These are phyloP conservation scores for Hebeloma cylindrosporum DNA, from an alignment of 768 basidiomycete genomes.

Conservation along the genomic window DNA sequence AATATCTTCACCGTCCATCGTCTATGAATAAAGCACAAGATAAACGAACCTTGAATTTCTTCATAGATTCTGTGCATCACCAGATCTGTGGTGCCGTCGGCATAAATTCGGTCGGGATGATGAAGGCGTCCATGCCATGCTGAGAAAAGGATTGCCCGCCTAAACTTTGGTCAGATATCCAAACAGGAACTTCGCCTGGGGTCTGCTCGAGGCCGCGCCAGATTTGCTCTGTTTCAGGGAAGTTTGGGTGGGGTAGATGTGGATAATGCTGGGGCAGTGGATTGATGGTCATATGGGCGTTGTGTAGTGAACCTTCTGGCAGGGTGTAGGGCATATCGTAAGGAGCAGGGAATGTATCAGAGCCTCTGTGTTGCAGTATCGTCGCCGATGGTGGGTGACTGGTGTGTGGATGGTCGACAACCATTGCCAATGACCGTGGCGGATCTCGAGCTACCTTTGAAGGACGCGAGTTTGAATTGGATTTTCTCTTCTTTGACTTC, in stretches of 20 bases:
- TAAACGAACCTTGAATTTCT: neutral
- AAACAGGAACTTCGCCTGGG: constrained; percentile 73
- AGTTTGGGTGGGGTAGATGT: constrained; percentile 26
- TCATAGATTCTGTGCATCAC: constrained; percentile 47
- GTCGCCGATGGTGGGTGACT: constrained; percentile 25
- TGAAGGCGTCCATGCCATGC: constrained; percentile 83
- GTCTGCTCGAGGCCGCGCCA: constrained; percentile 76
- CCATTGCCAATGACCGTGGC: constrained; percentile 48
- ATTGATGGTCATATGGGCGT: constrained; percentile 19
- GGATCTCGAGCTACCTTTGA: constrained; percentile 58
- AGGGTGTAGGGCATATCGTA: constrained; percentile 44
- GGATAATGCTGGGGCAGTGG: constrained; percentile 28
- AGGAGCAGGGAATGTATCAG: constrained; percentile 56
- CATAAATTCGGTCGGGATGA: constrained; percentile 73
- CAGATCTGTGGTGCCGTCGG: constrained; percentile 74
- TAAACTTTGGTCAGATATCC: constrained; percentile 82
- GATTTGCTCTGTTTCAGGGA: constrained; percentile 61
- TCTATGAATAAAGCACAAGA: too few relatives aligned
- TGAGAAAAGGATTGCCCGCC: constrained; percentile 76
- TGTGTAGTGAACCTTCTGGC: constrained; percentile 32
- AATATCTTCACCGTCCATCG: too few relatives aligned
- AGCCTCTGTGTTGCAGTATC: constrained; percentile 37
- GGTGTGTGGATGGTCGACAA: constrained; percentile 40
- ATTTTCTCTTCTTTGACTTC: constrained; percentile 62
- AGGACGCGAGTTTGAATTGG: constrained; percentile 57